Base-by-base conservation (phyloP, 179 eudicot species). In the Carnegiea gigantea region DNA sequence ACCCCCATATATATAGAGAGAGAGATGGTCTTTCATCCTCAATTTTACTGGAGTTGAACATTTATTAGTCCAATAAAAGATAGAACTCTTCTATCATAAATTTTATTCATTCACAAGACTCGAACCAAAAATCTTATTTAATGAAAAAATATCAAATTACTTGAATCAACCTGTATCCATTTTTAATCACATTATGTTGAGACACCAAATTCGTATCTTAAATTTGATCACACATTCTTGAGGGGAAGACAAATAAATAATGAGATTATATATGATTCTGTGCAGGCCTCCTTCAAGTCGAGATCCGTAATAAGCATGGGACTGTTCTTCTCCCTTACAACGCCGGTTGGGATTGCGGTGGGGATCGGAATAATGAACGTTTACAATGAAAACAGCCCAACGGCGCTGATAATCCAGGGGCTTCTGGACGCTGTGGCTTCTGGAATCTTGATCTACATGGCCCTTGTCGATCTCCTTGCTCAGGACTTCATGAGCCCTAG, bases 401-500 rank as follows among this genome's bases (percentile, higher is more conserved):
- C 82, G 0, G 81, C 89, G 0, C 71, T 87, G 4, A 80, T 87
- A 1, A 85, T 87, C 49, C 89, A 87, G 76, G 89, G 89, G 1
- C 33, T 82, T 11, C 78, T 87, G 20, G 71, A 87, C 13, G 76
- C 89, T 0, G n/a, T 67, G 6, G 89, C 89, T 0, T 84, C 89
- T 0, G 87, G 89, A 59, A 87, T 87, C 3, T 71, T 87, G 70
- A 78, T 87, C 21, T 87, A 87, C 82, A 87, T 87, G 87, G 87
- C 89, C 3, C 86, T 87, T 23, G 89, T 87, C 1, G 89, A 87
- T 71, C 76, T 87, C 46, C 78, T 87, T 2, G 89, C 89, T 6
- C 87, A 85, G 36, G 89, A 87, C 73, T 87, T 87, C 75, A 87
- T 85, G 89, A 87, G 72, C 80, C 86, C 85, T 1, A 82, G 38